A percentile compares a stretch with the other conserved stretches of the same genome.
phyloP scores from a whole-genome alignment of 495 filamentous ascomycete species.

The Trichoderma erinaceum region DNA sequence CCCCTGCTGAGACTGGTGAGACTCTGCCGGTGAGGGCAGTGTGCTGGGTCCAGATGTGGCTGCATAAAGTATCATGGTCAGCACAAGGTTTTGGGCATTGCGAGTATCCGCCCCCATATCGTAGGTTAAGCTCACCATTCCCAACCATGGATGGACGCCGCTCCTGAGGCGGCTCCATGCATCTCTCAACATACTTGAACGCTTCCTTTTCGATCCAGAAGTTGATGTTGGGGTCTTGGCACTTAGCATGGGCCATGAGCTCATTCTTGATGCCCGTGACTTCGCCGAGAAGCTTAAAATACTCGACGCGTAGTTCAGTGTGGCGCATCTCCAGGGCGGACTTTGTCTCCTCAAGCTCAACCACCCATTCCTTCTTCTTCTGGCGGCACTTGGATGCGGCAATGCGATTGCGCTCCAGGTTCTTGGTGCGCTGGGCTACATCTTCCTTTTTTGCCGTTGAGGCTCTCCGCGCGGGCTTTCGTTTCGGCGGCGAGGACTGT shows the following conservation, averaged over 20 bases:
- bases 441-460: constrained; percentile 20
- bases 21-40: not conserved
- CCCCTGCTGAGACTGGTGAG: not conserved
- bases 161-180: not conserved
- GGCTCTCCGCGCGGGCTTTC: not conserved
- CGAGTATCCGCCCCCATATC: not conserved
- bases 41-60: not conserved
- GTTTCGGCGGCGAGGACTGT: not conserved
- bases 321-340: constrained; percentile 34
- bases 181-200: not conserved
- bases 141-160: not conserved
- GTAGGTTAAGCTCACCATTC: not conserved
- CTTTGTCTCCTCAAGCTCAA: constrained; percentile 49
- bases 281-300: constrained; percentile 38
- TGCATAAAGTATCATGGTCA: not conserved
- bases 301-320: constrained; percentile 32
- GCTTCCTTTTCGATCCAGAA: constrained; percentile 43
- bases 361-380: constrained; percentile 75
- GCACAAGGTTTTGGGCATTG: not conserved
- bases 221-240: constrained; percentile 47
- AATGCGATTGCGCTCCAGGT: constrained; percentile 74
- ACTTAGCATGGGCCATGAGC: constrained; percentile 54
- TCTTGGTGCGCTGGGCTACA: constrained; percentile 36
- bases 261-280: constrained; percentile 50
- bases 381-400: constrained; percentile 82